Conservation (phyloP, 176 grass and related monocot species). For the Phyllostachys edulis region DNA sequence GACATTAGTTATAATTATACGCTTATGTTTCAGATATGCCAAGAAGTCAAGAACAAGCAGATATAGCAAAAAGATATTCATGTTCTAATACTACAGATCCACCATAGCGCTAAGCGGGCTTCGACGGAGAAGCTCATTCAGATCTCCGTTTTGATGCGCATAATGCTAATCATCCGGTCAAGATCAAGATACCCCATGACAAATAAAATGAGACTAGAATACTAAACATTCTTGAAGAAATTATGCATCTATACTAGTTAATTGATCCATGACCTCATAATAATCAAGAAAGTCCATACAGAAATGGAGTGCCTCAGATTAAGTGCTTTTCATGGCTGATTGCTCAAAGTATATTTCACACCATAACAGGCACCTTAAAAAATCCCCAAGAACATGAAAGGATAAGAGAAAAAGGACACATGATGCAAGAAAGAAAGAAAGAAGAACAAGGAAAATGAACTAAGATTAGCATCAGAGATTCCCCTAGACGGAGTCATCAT, state of each 20-base stretch:
- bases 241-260: not conserved
- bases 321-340: not conserved
- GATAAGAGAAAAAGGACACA: not conserved
- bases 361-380: not conserved
- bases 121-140: slow-evolving; percentile 28
- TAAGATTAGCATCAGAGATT: slow-evolving; percentile 47
- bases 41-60: slow-evolving; percentile 22
- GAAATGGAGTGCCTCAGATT: not conserved
- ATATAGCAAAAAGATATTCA: not conserved
- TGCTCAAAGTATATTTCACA: slow-evolving; percentile 7
- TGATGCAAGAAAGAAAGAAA: not conserved
- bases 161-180: slow-evolving; percentile 41
- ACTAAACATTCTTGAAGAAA: not conserved
- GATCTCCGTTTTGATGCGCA: slow-evolving; percentile 39
- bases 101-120: slow-evolving; percentile 28
- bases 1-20: not conserved
- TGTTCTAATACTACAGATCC: not conserved
- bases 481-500: slow-evolving; percentile 54
- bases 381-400: not conserved
- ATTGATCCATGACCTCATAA: not conserved
- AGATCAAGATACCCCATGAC: not conserved
- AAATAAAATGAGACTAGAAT: not conserved
- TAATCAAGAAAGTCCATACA: not conserved
- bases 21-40: not conserved
- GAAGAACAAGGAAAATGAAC: not conserved